Percentiles rank a stretch among this genome's conserved stretches.
Conservation (phyloP, 2,329 filamentous ascomycete genomes). For the Ciborinia camelliae region DNA sequence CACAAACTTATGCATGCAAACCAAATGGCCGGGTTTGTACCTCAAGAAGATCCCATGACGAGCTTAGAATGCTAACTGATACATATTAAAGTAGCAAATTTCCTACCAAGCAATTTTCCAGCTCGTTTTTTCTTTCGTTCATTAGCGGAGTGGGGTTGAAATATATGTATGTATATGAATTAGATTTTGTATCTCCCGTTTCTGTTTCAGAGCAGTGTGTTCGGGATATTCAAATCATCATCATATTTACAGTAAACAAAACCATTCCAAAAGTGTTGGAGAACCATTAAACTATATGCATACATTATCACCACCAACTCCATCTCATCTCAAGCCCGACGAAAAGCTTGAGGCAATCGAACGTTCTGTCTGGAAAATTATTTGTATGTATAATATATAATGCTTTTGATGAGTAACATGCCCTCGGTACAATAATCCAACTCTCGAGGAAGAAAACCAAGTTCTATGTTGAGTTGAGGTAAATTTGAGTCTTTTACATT, state of each 20-base stretch:
- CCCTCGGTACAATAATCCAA: slow-evolving; percentile 11
- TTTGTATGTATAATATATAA: no score
- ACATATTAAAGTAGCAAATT: background rate
- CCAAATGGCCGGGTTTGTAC: background rate
- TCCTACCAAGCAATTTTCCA: background rate
- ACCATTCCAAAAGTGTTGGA: background rate
- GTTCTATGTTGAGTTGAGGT: slow-evolving; percentile 18
- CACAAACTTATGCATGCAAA: background rate
- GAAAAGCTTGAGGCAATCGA: no score
- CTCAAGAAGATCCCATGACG: no score
- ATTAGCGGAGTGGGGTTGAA: no score
- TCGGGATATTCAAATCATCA: background rate
- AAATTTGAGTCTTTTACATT: background rate
- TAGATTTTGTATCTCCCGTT: no score
- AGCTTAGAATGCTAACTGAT: background rate
- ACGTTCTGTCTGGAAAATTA: no score
- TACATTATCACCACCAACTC: background rate
- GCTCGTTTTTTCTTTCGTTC: no score
- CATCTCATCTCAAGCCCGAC: background rate
- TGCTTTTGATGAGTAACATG: no score
- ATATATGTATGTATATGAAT: no score
- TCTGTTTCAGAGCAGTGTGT: no score
- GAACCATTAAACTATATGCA: background rate
- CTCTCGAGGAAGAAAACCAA: slow-evolving; percentile 15
- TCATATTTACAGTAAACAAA: no score